Evolutionary conservation across 139 green algal species (phyloP).

Genomic region (Coelastrella sp.): DNA sequence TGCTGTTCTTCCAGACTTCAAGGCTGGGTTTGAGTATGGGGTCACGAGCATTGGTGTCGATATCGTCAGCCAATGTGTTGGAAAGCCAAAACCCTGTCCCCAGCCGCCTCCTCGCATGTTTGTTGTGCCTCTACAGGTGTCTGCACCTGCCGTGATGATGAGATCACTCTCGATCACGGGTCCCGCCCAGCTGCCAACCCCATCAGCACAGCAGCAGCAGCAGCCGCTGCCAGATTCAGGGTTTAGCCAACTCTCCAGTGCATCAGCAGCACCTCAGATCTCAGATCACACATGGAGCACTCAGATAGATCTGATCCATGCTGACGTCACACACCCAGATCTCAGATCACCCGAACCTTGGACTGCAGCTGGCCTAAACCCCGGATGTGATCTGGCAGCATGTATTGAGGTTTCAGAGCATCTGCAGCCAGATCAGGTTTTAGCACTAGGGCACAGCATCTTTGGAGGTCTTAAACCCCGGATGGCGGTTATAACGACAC

Average conservation of each 20-base stretch:
- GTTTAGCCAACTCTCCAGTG: background rate
- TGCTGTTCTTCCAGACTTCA: too few species aligned
- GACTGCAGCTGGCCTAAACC: background rate
- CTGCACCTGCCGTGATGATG: background rate
- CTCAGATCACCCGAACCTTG: background rate
- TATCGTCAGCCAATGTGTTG: background rate
- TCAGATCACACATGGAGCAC: constrained; percentile 2
- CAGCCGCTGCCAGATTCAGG: background rate
- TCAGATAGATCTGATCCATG: constrained; percentile 11
- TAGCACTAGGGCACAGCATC: constrained; percentile 4
- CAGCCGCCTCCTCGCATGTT: background rate
- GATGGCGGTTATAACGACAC: constrained; percentile 31
- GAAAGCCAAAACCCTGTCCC: background rate
- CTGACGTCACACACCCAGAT: constrained; percentile 14
- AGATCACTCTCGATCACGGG: constrained; percentile 8
- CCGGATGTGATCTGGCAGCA: constrained; percentile 23
- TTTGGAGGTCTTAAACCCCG: constrained; percentile 20
- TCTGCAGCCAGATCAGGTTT: constrained; percentile 12
- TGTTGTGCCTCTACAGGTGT: background rate
- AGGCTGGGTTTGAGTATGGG: too few species aligned
- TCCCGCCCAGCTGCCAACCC: background rate
- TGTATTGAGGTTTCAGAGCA: constrained; percentile 45
- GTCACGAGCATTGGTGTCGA: too few species aligned
- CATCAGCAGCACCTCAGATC: constrained; percentile 1
- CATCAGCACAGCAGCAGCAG: background rate